Evolutionary conservation across 2,329 filamentous ascomycete species (phyloP).

Genomic region (Onygenales sp.): DNA sequence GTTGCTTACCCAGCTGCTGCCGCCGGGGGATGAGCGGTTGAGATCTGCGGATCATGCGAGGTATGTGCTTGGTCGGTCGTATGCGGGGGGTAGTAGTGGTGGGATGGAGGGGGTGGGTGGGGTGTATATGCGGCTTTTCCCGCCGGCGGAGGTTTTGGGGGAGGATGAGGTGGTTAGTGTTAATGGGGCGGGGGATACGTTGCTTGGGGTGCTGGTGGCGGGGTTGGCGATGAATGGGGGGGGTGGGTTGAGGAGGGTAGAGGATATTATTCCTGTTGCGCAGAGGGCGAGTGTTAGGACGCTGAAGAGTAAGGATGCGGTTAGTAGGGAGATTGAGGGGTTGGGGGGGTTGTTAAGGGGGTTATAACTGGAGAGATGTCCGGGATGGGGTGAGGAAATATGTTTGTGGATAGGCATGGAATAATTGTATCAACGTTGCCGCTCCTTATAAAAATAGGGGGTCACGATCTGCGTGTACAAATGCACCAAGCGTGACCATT

Average conservation of each 20-base stretch:
- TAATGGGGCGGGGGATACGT: slow-evolving; percentile 90
- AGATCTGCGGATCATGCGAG: slow-evolving; percentile 51
- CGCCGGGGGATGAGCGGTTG: slow-evolving; percentile 58
- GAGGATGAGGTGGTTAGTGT: slow-evolving; percentile 68
- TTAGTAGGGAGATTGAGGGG: slow-evolving; percentile 35
- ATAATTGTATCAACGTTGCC: too few species aligned
- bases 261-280: slow-evolving; percentile 64
- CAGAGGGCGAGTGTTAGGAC: slow-evolving; percentile 74
- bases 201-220: slow-evolving; percentile 75
- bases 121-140: slow-evolving; percentile 72
- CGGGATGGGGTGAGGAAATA: not conserved
- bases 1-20: slow-evolving; percentile 63
- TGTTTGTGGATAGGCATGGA: not conserved
- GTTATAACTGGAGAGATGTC: not conserved
- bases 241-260: slow-evolving; percentile 36
- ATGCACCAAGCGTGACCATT: too few species aligned
- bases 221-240: slow-evolving; percentile 54
- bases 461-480: too few species aligned
- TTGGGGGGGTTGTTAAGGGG: slow-evolving; percentile 10
- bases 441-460: too few species aligned
- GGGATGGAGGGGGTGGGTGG: slow-evolving; percentile 44
- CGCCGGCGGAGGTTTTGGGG: slow-evolving; percentile 53
- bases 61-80: slow-evolving; percentile 61
- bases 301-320: slow-evolving; percentile 63
- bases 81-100: slow-evolving; percentile 33